These are phyloP conservation scores for Aspergillus persii DNA, from an alignment of 2,329 filamentous ascomycete species.

Conservation along the genomic window DNA sequence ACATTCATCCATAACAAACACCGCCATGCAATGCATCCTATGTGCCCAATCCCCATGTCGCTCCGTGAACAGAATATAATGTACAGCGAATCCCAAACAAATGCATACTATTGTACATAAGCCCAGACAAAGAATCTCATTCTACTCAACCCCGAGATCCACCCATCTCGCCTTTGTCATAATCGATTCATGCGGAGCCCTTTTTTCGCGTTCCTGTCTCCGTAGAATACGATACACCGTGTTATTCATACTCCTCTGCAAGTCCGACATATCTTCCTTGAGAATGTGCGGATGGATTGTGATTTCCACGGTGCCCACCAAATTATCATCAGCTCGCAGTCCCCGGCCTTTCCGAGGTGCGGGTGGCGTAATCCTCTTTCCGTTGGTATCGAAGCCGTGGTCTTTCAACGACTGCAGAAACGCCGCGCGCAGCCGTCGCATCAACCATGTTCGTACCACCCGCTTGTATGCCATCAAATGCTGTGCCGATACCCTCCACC, in stretches of 20 bases:
- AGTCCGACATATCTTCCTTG: conserved; percentile 9
- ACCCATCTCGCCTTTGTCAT: too few species aligned
- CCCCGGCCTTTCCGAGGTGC: neutral
- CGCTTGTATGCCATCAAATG: conserved; percentile 34
- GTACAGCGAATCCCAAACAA: neutral
- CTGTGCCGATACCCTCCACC: conserved; percentile 45
- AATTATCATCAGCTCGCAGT: conserved; percentile 5
- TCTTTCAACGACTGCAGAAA: conserved; percentile 46
- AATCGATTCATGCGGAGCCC: too few species aligned
- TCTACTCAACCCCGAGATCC: neutral
- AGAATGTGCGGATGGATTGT: conserved; percentile 13
- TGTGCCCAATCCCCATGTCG: neutral
- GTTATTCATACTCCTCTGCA: conserved; percentile 18
- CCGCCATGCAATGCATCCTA: neutral
- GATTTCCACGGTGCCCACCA: conserved; percentile 41
- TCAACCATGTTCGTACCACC: conserved; percentile 48
- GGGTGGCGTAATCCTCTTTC: conserved; percentile 20
- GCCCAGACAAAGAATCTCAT: neutral
- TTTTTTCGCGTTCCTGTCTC: neutral
- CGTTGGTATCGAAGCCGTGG: conserved; percentile 44
- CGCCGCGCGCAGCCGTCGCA: conserved; percentile 44
- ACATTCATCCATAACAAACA: neutral
- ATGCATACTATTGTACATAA: neutral
- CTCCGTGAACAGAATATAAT: neutral
- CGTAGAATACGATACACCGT: conserved; percentile 14